Conservation (phyloP, 2,329 filamentous ascomycete genomes). For the Achaetomium macrosporum region DNA sequence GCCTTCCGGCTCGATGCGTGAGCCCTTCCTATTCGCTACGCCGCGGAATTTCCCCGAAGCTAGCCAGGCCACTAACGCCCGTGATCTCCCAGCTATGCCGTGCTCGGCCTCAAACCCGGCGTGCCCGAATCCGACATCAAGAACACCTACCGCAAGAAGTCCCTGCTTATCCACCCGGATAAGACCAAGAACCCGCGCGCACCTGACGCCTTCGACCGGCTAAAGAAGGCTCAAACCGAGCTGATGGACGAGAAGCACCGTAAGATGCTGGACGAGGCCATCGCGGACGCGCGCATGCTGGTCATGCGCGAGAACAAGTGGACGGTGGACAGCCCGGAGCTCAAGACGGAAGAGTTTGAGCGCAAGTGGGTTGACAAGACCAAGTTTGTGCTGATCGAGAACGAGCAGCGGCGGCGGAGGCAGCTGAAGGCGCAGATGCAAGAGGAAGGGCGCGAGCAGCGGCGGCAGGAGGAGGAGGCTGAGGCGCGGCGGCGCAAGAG, state of each 20-base stretch:
- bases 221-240: constrained; percentile 89
- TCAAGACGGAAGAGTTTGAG: constrained; percentile 77
- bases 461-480: constrained; percentile 76
- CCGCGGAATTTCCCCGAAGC: not conserved
- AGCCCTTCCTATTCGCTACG: constrained; percentile 17
- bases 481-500: constrained; percentile 78
- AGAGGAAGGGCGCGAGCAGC: constrained; percentile 87
- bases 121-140: constrained; percentile 97
- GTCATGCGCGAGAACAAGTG: constrained; percentile 92
- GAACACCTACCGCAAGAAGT: constrained; percentile 88
- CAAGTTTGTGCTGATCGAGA: constrained; percentile 83
- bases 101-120: constrained; percentile 91
- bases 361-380: constrained; percentile 86
- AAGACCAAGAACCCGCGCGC: constrained; percentile 89
- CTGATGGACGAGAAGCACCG: constrained; percentile 94
- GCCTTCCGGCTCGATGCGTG: constrained; percentile 71
- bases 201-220: constrained; percentile 90
- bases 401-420: constrained; percentile 75
- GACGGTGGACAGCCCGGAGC: constrained; percentile 80
- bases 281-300: constrained; percentile 91
- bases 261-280: constrained; percentile 81
- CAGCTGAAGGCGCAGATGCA: constrained; percentile 93
- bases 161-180: constrained; percentile 97
- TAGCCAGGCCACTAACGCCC: not conserved
- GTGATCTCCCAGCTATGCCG: constrained; percentile 61